Conservation (phyloP, 106 monocot species). For the Vanilla planifolia region DNA sequence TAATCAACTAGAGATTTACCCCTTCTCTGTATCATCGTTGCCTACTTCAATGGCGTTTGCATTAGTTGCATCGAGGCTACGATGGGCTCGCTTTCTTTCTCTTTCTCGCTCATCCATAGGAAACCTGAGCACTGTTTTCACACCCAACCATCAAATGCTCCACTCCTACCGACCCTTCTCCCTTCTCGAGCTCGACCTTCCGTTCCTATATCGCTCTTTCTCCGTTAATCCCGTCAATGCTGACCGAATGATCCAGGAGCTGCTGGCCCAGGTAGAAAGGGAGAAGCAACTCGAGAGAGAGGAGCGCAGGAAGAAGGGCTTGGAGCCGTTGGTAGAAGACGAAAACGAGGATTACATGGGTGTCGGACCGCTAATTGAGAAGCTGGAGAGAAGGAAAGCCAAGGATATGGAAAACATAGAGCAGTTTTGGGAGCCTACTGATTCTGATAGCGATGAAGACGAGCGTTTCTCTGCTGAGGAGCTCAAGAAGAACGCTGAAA, state of each 20-base stretch:
- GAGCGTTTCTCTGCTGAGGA: conserved; percentile 51
- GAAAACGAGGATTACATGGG: conserved; percentile 59
- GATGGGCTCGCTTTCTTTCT: conserved; percentile 31
- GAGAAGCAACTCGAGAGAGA: conserved; percentile 41
- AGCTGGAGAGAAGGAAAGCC: conserved; percentile 37
- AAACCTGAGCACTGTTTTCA: background rate
- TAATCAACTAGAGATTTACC: too few species aligned
- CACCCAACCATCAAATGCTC: background rate
- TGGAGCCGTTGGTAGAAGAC: conserved; percentile 13
- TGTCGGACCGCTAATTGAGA: conserved; percentile 50
- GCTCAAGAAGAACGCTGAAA: conserved; percentile 31
- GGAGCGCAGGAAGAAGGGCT: conserved; percentile 20
- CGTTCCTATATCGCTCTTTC: conserved; percentile 16
- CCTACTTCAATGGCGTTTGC: conserved; percentile 1
- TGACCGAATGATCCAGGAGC: conserved; percentile 36
- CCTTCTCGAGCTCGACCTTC: conserved; percentile 9
- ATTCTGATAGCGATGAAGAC: conserved; percentile 69
- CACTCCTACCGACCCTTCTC: background rate
- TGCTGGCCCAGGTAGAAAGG: conserved; percentile 51
- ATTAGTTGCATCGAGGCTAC: conserved; percentile 6
- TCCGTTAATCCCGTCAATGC: conserved; percentile 15
- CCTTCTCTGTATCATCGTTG: too few species aligned
- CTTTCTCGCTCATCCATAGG: conserved; percentile 1
- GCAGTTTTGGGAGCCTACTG: conserved; percentile 63
- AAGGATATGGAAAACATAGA: conserved; percentile 25